Evolutionary conservation across 768 basidiomycete species (phyloP).

Genomic region (Mrakia blollopis): DNA sequence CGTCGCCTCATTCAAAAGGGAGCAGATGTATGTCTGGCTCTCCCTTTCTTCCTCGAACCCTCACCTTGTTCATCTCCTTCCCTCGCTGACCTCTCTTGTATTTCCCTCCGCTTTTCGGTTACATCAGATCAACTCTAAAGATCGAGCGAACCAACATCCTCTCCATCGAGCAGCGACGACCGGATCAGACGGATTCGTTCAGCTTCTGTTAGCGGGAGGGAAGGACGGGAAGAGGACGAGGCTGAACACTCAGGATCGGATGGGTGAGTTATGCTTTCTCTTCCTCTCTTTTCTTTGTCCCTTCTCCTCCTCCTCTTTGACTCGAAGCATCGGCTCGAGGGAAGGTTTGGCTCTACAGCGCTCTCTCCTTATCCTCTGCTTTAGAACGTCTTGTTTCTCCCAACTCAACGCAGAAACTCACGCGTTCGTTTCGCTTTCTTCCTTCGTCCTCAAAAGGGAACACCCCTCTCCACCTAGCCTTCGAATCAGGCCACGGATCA

Average conservation of each 20-base stretch:
- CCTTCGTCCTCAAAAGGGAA: slow-evolving; percentile 57
- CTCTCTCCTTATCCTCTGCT: slow-evolving; percentile 29
- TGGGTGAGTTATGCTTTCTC: slow-evolving; percentile 38
- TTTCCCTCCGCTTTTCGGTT: too few species aligned
- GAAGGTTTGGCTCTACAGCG: too few species aligned
- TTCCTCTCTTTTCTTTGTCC: slow-evolving; percentile 43
- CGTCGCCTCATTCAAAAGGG: slow-evolving; percentile 76
- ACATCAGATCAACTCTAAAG: slow-evolving; percentile 84
- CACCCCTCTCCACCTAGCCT: slow-evolving; percentile 91
- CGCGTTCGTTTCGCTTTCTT: not conserved
- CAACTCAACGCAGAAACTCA: too few species aligned
- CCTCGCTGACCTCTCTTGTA: not conserved
- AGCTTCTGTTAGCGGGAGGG: slow-evolving; percentile 57
- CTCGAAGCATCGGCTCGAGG: too few species aligned
- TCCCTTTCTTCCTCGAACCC: slow-evolving; percentile 38
- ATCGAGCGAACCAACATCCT: slow-evolving; percentile 87
- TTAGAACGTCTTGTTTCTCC: too few species aligned
- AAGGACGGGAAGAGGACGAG: slow-evolving; percentile 61
- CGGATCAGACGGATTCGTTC: slow-evolving; percentile 83
- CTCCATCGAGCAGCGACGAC: slow-evolving; percentile 97
- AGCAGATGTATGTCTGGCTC: slow-evolving; percentile 68
- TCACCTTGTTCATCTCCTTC: not conserved
- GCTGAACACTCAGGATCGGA: slow-evolving; percentile 61
- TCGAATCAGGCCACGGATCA: slow-evolving; percentile 92
- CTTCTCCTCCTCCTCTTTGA: slow-evolving; percentile 55